Evolutionary conservation across 1,284 basidiomycete genomes (phyloP).

Genomic region (Dichomitus squalens): DNA sequence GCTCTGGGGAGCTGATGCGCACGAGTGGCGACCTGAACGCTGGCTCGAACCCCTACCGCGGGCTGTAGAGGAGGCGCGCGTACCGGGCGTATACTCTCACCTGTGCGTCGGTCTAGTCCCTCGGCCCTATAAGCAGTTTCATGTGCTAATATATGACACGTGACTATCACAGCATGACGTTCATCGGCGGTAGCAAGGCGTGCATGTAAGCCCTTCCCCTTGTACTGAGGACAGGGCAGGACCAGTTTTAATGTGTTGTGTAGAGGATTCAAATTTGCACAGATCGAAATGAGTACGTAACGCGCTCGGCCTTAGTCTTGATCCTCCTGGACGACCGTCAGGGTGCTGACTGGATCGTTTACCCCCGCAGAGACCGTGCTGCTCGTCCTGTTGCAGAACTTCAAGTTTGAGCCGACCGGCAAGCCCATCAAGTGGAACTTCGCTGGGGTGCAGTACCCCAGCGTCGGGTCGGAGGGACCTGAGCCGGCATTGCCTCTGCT

Average conservation of each 20-base stretch:
- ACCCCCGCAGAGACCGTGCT: conserved; percentile 20
- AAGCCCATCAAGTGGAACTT: conserved; percentile 25
- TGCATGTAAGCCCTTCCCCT: conserved; percentile 31
- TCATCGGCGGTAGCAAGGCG: conserved; percentile 31
- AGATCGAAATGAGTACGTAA: conserved; percentile 17
- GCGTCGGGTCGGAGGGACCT: conserved; percentile 4
- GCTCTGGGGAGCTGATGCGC: conserved; percentile 7
- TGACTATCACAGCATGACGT: conserved; percentile 31
- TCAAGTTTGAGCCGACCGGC: conserved; percentile 19
- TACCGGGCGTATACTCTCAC: conserved; percentile 11
- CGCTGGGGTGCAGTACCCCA: conserved; percentile 22
- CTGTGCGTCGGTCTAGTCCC: not conserved
- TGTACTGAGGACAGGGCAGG: no score
- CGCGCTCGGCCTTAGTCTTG: not conserved
- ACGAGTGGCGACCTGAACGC: conserved; percentile 9
- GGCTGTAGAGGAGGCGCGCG: conserved; percentile 6
- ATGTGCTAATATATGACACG: conserved; percentile 17
- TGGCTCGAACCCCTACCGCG: conserved; percentile 12
- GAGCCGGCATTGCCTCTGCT: conserved; percentile 19
- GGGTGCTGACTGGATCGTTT: not conserved
- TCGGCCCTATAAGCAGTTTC: not conserved
- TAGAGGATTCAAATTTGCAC: conserved; percentile 21
- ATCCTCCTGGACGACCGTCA: no score
- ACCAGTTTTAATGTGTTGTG: not conserved
- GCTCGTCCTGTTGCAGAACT: conserved; percentile 19